Percentiles rank a stretch among this genome's conserved stretches.
Evolutionary conservation across 306 rosid genomes (phyloP).

Genomic region (Quercus bicolor): DNA sequence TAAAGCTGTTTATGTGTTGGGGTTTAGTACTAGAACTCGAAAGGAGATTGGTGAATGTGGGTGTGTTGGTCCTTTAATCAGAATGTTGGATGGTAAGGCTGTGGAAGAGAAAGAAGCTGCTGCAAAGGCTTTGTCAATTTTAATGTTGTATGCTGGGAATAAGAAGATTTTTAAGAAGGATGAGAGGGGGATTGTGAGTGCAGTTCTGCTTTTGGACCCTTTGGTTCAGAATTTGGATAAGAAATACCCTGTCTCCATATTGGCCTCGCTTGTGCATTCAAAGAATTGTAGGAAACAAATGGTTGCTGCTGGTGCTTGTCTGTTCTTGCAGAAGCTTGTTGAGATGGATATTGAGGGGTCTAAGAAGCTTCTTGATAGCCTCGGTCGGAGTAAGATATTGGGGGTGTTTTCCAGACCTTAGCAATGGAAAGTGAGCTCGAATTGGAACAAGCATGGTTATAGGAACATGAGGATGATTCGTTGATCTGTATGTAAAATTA

Average conservation of each 20-base stretch:
- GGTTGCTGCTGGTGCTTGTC: slow-evolving; percentile 73
- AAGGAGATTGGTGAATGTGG: slow-evolving; percentile 88
- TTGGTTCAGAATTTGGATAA: slow-evolving; percentile 61
- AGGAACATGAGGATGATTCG: slow-evolving; percentile 30
- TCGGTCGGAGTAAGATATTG: slow-evolving; percentile 86
- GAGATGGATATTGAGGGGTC: slow-evolving; percentile 77
- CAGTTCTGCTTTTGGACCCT: slow-evolving; percentile 77
- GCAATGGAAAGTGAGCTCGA: slow-evolving; percentile 5
- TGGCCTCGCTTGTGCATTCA: slow-evolving; percentile 56
- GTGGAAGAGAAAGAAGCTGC: slow-evolving; percentile 79
- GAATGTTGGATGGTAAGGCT: slow-evolving; percentile 90
- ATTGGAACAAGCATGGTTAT: slow-evolving; percentile 12
- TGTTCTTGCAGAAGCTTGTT: slow-evolving; percentile 62
- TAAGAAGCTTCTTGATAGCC: slow-evolving; percentile 75
- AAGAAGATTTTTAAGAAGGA: slow-evolving; percentile 59
- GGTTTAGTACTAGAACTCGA: slow-evolving; percentile 50
- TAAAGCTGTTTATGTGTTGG: slow-evolving; percentile 59
- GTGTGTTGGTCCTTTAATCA: slow-evolving; percentile 50
- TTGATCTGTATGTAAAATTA: slow-evolving; percentile 36
- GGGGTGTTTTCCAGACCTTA: slow-evolving; percentile 84
- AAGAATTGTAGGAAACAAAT: slow-evolving; percentile 75
- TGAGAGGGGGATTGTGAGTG: slow-evolving; percentile 59
- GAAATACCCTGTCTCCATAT: slow-evolving; percentile 70
- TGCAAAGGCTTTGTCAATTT: slow-evolving; percentile 63
- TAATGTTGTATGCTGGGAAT: slow-evolving; percentile 43